Conservation (phyloP, 345 rosid genomes). For the Anastatica hierochuntica region DNA sequence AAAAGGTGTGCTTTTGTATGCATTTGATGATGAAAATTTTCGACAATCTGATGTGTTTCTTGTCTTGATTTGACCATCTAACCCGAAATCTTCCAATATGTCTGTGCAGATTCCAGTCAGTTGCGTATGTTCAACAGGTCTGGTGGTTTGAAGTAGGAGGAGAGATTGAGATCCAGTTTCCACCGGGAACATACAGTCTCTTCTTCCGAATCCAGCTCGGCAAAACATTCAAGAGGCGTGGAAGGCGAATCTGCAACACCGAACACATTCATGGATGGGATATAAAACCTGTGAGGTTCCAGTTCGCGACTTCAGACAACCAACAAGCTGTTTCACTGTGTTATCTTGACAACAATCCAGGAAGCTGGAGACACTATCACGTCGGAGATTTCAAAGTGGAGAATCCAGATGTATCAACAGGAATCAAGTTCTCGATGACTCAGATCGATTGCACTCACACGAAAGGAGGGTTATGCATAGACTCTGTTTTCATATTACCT, state of each 20-base stretch:
- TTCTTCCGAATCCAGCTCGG: constrained; percentile 85
- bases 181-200: constrained; percentile 64
- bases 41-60: too few species aligned
- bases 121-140: constrained; percentile 91
- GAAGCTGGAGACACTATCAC: constrained; percentile 75
- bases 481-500: constrained; percentile 67
- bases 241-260: constrained; percentile 53
- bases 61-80: too few species aligned
- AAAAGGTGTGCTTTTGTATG: too few species aligned
- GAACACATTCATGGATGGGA: constrained; percentile 96
- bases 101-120: constrained; percentile 25
- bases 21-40: too few species aligned
- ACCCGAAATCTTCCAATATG: too few species aligned
- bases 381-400: constrained; percentile 65
- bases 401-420: constrained; percentile 27
- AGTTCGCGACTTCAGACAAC: constrained; percentile 83
- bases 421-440: constrained; percentile 72
- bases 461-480: constrained; percentile 88
- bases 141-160: constrained; percentile 98
- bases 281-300: constrained; percentile 73
- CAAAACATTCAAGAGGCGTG: constrained; percentile 43
- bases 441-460: constrained; percentile 99
- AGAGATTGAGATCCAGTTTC: constrained; percentile 80
- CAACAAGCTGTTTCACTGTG: constrained; percentile 61
- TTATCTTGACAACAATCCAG: constrained; percentile 46